A percentile compares a stretch with the other conserved stretches of the same genome.
Conservation (phyloP, 2,329 filamentous ascomycete genomes). For the Aspergillus hiratsukae region DNA sequence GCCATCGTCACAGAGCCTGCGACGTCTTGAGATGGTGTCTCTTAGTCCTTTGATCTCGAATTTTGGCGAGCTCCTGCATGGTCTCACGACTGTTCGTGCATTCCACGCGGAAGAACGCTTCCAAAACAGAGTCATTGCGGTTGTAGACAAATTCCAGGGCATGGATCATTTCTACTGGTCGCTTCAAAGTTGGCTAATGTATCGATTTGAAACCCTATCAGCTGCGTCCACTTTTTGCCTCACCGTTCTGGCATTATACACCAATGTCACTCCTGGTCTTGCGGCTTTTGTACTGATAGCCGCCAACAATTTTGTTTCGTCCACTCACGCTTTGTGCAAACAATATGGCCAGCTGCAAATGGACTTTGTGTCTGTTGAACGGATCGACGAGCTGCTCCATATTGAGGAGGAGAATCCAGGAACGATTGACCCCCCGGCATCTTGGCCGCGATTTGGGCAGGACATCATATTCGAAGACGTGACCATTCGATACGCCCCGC, state of each 20-base stretch:
- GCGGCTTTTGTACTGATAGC: slow-evolving; percentile 79
- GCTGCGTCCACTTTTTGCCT: slow-evolving; percentile 69
- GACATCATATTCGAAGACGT: slow-evolving; percentile 73
- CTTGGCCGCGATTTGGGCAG: slow-evolving; percentile 70
- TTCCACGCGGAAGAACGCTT: slow-evolving; percentile 76
- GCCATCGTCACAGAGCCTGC: slow-evolving; percentile 75
- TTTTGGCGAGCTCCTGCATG: slow-evolving; percentile 81
- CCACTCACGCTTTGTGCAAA: slow-evolving; percentile 70
- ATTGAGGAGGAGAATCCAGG: slow-evolving; percentile 71
- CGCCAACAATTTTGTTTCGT: slow-evolving; percentile 58
- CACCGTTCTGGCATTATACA: slow-evolving; percentile 69
- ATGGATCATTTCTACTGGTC: slow-evolving; percentile 97
- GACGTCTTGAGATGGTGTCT: slow-evolving; percentile 84
- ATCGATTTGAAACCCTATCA: slow-evolving; percentile 69
- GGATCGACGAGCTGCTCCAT: slow-evolving; percentile 74
- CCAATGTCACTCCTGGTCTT: slow-evolving; percentile 69
- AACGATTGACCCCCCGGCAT: slow-evolving; percentile 62
- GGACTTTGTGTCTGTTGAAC: slow-evolving; percentile 86
- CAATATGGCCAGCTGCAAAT: slow-evolving; percentile 83
- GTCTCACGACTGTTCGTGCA: slow-evolving; percentile 79
- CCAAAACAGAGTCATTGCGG: slow-evolving; percentile 71
- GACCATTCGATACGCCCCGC: slow-evolving; percentile 73
- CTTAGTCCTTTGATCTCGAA: slow-evolving; percentile 86
- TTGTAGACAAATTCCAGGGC: slow-evolving; percentile 84
- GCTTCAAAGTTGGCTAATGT: slow-evolving; percentile 78